A percentile compares a stretch with the other conserved stretches of the same genome.
Conservation (phyloP, 78 protist species). For the Salpingoeca rosetta region DNA sequence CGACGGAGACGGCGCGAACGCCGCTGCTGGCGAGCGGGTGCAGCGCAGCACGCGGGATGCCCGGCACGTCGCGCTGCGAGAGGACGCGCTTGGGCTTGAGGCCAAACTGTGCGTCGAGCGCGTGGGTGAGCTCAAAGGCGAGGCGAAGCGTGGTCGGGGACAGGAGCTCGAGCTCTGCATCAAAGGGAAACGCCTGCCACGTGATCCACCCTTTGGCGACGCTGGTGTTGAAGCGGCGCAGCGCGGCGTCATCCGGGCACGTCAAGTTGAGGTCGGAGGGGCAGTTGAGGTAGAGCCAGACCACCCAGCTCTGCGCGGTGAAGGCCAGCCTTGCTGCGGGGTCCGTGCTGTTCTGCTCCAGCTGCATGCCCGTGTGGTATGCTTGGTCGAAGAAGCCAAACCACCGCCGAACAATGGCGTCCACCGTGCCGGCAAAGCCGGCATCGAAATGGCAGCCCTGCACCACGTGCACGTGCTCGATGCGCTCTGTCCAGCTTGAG, state of each 20-base stretch:
- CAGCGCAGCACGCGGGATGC: background rate
- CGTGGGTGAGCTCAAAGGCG: background rate
- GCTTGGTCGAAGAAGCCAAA: background rate
- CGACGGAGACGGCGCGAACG: background rate
- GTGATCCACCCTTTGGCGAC: background rate
- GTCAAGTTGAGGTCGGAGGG: background rate
- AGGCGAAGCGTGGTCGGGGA: background rate
- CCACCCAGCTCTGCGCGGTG: background rate
- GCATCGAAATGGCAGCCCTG: background rate
- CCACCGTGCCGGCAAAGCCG: background rate
- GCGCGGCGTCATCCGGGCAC: background rate
- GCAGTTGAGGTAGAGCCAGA: slow-evolving; percentile 1
- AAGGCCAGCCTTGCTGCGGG: background rate
- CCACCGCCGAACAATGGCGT: background rate
- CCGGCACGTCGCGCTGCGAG: slow-evolving; percentile 21
- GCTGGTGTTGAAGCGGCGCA: background rate
- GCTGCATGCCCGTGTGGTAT: background rate
- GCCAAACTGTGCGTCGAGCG: background rate
- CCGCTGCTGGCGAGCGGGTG: background rate
- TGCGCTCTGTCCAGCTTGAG: too few relatives aligned
- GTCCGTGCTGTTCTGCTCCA: background rate
- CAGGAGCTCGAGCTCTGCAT: background rate
- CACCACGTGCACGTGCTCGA: background rate
- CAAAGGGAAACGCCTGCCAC: slow-evolving; percentile 14
- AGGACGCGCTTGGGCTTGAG: background rate